Base-by-base conservation (phyloP, 148 eudicot genomes). In the Vaccinium myrtillus region DNA sequence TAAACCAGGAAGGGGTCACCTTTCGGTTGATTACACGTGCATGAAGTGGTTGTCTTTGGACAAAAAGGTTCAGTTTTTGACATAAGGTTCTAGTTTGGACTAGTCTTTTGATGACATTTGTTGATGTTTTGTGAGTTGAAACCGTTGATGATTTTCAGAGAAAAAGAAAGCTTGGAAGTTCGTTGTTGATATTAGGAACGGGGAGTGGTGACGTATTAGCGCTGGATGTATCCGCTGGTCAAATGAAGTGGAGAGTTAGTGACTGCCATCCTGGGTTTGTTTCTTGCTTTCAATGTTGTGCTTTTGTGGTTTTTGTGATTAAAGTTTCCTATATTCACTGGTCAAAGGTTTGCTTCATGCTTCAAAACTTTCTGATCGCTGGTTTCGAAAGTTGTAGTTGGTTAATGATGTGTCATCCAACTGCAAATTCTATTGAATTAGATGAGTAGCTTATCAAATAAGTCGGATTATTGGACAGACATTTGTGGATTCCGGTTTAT, bases 201-300 rank as follows among this genome's bases (percentile, higher is more conserved):
- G 99, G 98, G 30, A 91, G 96, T 80, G 98, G 99, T 10, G 99
- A 97, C 86, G 93, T 93, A 49, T 77, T 97, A 78, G 99, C 95
- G 2, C 82, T 93, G 85, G 98, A 95, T 90, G 98, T 94, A 36
- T 90, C 98, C 43, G 93, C 93, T 59, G 95, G 96, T 56, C 98
- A 95, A 56, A 88, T 95, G 85, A 97, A 90, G 89, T 97, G 99
- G 99, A 95, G 91, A 87, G 89, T 90, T 83, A 92, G 89, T 87
- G 97, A 95, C 71, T 95, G 99, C 75, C 98, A 97, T 88, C 98
- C 99, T 18, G 98, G 99, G 99, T 95, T 84, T 83, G 95, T 91
- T 58, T 55, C 84, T 83, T 81, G 73, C 32, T 21, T 21, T 36
- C 15, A 54, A 10, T n/a, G 12, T 50, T 7, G 3, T 36, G 61